A percentile compares a stretch with the other conserved stretches of the same genome.
These are phyloP conservation scores for Henckelia pumila DNA, from an alignment of 257 asterid species.

Conservation along the genomic window DNA sequence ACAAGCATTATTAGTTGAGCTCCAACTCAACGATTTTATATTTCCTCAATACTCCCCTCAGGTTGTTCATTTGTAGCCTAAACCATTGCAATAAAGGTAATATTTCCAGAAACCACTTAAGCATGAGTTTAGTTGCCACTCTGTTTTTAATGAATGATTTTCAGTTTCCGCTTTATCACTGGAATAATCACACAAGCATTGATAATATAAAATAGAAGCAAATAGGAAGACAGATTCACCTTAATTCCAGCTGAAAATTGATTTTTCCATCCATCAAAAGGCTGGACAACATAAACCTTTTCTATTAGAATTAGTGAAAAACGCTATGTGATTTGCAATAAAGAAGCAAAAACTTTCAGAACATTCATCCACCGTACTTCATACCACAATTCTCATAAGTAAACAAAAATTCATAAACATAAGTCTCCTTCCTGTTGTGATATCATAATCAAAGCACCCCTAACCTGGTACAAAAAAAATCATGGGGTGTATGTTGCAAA, in stretches of 20 bases:
- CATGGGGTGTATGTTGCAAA: not conserved
- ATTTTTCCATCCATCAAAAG: slow-evolving; percentile 67
- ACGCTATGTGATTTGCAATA: slow-evolving; percentile 7
- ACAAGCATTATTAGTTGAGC: not conserved
- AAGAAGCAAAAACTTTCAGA: slow-evolving; percentile 19
- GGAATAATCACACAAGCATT: slow-evolving; percentile 4
- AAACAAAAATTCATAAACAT: slow-evolving; percentile 16
- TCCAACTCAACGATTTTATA: not conserved
- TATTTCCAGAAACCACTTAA: not conserved
- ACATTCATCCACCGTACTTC: slow-evolving; percentile 18
- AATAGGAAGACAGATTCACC: slow-evolving; percentile 41
- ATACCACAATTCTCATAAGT: slow-evolving; percentile 13
- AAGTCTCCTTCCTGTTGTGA: slow-evolving; percentile 10
- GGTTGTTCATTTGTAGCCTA: not conserved
- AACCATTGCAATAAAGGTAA: not conserved
- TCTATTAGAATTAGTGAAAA: slow-evolving; percentile 26
- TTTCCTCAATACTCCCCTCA: not conserved
- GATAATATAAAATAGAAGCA: slow-evolving; percentile 17
- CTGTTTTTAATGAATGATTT: slow-evolving; percentile 7
- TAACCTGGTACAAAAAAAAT: slow-evolving; percentile 1
- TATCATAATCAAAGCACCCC: slow-evolving; percentile 15
- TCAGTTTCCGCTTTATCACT: slow-evolving; percentile 12
- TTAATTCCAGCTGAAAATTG: slow-evolving; percentile 89
- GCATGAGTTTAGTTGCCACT: slow-evolving; percentile 1
- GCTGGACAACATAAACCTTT: slow-evolving; percentile 40